A percentile compares a stretch with the other conserved stretches of the same genome.
These are phyloP conservation scores for Rauvolfia tetraphylla DNA, from an alignment of 257 asterid genomes.

Conservation along the genomic window DNA sequence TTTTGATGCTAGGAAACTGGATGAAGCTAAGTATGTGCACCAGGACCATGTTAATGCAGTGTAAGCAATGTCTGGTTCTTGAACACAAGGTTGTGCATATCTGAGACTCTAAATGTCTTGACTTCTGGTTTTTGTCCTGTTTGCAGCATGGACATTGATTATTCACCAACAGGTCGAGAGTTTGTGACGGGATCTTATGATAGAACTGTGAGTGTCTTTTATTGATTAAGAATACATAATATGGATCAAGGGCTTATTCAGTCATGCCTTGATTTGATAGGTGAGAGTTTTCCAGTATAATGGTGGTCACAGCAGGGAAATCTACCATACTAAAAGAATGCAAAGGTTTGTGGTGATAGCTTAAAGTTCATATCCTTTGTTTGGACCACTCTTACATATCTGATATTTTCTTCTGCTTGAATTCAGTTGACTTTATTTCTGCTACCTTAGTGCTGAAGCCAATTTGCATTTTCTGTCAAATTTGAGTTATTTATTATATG, in stretches of 20 bases:
- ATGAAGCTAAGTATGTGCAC: conserved; percentile 86
- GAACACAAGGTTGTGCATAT: background rate
- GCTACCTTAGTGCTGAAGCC: conserved; percentile 17
- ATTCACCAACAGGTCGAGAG: conserved; percentile 97
- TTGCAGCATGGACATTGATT: conserved; percentile 93
- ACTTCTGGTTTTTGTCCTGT: conserved; percentile 6
- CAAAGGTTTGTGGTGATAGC: conserved; percentile 55
- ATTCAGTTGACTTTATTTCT: conserved; percentile 9
- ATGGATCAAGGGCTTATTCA: background rate
- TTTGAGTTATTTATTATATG: background rate
- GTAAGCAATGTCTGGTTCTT: conserved; percentile 41
- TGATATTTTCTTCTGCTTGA: background rate
- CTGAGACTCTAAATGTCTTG: background rate
- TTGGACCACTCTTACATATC: background rate
- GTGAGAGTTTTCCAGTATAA: conserved; percentile 84
- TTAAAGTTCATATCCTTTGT: conserved; percentile 8
- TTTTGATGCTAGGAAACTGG: conserved; percentile 78
- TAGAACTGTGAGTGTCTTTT: conserved; percentile 66
- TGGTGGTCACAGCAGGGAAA: conserved; percentile 96
- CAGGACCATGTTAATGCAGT: conserved; percentile 91
- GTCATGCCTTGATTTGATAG: conserved; percentile 39
- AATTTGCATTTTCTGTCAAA: background rate
- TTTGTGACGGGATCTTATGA: conserved; percentile 97
- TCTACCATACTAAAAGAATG: conserved; percentile 96
- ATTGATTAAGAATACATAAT: background rate